phyloP scores from a whole-genome alignment of 1,284 basidiomycete genomes.

The Boletus smithii region DNA sequence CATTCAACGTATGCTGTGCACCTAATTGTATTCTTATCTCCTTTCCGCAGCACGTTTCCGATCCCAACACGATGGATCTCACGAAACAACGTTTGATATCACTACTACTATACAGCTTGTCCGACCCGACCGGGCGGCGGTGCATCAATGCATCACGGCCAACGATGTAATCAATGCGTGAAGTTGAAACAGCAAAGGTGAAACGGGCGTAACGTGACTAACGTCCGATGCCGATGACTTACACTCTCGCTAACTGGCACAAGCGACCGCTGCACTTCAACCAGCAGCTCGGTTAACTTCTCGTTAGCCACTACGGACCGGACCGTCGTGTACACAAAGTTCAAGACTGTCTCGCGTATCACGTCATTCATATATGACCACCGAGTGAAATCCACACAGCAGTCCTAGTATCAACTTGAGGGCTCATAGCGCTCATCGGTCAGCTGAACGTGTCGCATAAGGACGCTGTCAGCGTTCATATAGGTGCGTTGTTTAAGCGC shows the following conservation, averaged over 20 bases:
- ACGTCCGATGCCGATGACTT: slow-evolving; percentile 19
- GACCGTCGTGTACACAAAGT: slow-evolving; percentile 29
- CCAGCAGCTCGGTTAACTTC: slow-evolving; percentile 16
- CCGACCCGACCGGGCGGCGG: slow-evolving; percentile 15
- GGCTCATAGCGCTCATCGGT: slow-evolving; percentile 8
- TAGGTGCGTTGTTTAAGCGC: slow-evolving; percentile 24
- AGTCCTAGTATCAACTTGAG: slow-evolving; percentile 13
- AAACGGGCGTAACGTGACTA: slow-evolving; percentile 14
- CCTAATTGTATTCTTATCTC: slow-evolving; percentile 29
- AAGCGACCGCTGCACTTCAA: slow-evolving; percentile 16
- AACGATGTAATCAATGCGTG: slow-evolving; percentile 11
- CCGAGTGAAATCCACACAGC: slow-evolving; percentile 17
- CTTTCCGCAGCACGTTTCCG: slow-evolving; percentile 22
- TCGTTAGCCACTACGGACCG: slow-evolving; percentile 16
- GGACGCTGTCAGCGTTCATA: slow-evolving; percentile 20
- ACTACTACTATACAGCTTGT: neutral
- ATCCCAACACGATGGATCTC: slow-evolving; percentile 18
- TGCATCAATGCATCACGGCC: slow-evolving; percentile 19
- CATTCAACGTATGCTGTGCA: slow-evolving; percentile 27
- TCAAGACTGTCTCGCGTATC: slow-evolving; percentile 24
- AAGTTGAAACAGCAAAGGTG: slow-evolving; percentile 2
- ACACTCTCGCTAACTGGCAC: slow-evolving; percentile 3
- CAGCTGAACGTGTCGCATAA: slow-evolving; percentile 23
- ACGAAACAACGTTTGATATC: slow-evolving; percentile 19
- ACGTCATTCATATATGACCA: slow-evolving; percentile 32